phyloP scores from a whole-genome alignment of 805 yeast species.

The Jamesozyma gamospora region DNA sequence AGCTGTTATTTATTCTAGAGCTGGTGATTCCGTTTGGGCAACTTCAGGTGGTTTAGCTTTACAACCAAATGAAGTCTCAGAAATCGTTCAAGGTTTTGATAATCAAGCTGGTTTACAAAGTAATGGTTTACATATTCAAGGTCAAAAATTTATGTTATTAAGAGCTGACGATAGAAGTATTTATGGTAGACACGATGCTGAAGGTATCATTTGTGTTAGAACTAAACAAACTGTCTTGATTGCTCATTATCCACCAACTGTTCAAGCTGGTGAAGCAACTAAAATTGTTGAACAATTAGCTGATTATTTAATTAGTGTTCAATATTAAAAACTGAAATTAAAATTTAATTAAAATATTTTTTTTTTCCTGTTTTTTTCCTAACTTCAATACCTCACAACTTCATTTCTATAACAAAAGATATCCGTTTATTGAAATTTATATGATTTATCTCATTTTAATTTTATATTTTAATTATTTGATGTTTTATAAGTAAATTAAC shows the following conservation, averaged over 20 bases:
- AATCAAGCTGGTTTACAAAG: constrained; percentile 74
- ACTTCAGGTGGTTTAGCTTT: constrained; percentile 58
- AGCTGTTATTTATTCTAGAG: constrained; percentile 88
- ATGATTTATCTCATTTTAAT: too few relatives aligned
- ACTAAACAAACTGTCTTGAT: constrained; percentile 86
- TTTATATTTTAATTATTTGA: too few relatives aligned
- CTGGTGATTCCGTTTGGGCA: constrained; percentile 95
- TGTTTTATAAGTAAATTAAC: too few relatives aligned
- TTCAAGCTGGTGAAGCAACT: constrained; percentile 92
- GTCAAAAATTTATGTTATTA: constrained; percentile 78
- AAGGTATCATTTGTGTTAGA: constrained; percentile 84
- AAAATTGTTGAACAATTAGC: constrained; percentile 91
- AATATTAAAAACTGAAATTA: constrained; percentile 42
- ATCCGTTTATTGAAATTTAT: too few relatives aligned
- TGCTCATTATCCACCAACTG: constrained; percentile 90
- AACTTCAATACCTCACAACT: too few relatives aligned
- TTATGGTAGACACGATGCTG: constrained; percentile 84
- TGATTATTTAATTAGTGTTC: constrained; percentile 82
- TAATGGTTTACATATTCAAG: constrained; percentile 75
- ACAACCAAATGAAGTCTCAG: constrained; percentile 59
- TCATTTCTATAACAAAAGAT: too few relatives aligned
- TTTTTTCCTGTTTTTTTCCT: too few relatives aligned
- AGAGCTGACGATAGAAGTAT: constrained; percentile 88
- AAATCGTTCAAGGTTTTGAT: constrained; percentile 68
- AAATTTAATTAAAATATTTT: too few relatives aligned